Evolutionary conservation across 108 stramenopile genomes (phyloP).

Genomic region (Pseudonitzschia delicatissima): DNA sequence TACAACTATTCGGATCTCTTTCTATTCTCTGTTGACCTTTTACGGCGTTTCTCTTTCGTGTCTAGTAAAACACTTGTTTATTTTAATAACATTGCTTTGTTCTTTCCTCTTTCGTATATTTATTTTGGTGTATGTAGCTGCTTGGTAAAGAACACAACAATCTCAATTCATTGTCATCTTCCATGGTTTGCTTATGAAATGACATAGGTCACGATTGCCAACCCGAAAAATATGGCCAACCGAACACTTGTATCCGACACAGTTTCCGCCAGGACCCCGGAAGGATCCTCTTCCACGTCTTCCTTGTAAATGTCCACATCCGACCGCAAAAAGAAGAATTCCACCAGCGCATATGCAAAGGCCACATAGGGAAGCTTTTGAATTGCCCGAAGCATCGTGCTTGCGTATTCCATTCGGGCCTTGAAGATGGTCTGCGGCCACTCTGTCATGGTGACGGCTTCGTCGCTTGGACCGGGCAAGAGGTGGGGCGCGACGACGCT

Average conservation of each 20-base stretch:
- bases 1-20: no score
- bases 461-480: background rate
- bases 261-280: constrained; percentile 27
- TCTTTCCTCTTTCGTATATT: no score
- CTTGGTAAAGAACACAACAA: background rate
- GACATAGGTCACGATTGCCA: constrained; percentile 21
- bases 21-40: no score
- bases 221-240: constrained; percentile 19
- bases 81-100: no score
- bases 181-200: background rate
- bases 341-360: constrained; percentile 39
- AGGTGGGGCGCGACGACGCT: constrained; percentile 10
- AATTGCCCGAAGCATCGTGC: constrained; percentile 27
- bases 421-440: background rate
- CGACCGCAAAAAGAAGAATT: constrained; percentile 49
- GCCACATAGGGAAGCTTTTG: constrained; percentile 36
- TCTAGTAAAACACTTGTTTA: no score
- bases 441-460: background rate
- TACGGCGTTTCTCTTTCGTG: no score
- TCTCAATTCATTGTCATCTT: background rate
- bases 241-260: constrained; percentile 27
- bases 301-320: constrained; percentile 46
- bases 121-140: no score
- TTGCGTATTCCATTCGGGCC: constrained; percentile 27
- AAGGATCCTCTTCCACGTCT: constrained; percentile 45